These are phyloP conservation scores for Mycosarcoma maydis DNA, from an alignment of 1,284 basidiomycete species.

Conservation along the genomic window DNA sequence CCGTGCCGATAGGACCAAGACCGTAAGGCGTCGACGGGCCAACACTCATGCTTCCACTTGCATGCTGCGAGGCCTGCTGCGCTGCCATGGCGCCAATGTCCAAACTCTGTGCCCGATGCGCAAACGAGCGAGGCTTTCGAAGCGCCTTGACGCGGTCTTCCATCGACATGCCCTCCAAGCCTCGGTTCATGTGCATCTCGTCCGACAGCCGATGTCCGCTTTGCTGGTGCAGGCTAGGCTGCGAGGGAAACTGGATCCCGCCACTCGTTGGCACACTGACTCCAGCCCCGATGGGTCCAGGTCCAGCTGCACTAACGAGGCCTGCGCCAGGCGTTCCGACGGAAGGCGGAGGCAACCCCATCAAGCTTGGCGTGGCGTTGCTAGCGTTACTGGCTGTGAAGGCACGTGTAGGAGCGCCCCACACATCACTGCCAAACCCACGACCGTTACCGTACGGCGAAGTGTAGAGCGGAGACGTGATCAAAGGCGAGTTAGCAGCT, in stretches of 20 bases:
- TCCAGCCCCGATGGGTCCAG: conserved; percentile 19
- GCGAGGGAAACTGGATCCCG: conserved; percentile 53
- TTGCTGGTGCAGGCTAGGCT: conserved; percentile 30
- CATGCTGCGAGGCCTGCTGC: conserved; percentile 48
- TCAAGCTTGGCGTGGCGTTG: conserved; percentile 38
- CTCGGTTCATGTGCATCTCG: conserved; percentile 44
- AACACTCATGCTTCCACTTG: conserved; percentile 32
- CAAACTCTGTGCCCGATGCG: conserved; percentile 59
- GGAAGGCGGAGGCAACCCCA: conserved; percentile 33
- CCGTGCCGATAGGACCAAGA: conserved; percentile 47
- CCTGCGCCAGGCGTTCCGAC: conserved; percentile 20
- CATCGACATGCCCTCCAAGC: conserved; percentile 44
- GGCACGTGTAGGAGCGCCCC: conserved; percentile 58
- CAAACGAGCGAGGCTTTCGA: conserved; percentile 57
- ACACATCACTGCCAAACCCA: conserved; percentile 59
- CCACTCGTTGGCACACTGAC: conserved; percentile 17
- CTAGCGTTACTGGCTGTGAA: conserved; percentile 37
- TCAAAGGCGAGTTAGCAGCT: conserved; percentile 51
- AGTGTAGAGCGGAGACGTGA: conserved; percentile 58
- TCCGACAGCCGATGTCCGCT: conserved; percentile 45
- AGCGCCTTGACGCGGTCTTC: conserved; percentile 54
- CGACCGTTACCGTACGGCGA: conserved; percentile 56
- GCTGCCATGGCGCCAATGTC: conserved; percentile 58
- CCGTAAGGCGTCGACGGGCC: conserved; percentile 43
- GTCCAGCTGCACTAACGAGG: conserved; percentile 24